Percentiles rank a stretch among this genome's conserved stretches.
phyloP scores from a whole-genome alignment of 257 asterid genomes.

The Nicotiana noctiflora region DNA sequence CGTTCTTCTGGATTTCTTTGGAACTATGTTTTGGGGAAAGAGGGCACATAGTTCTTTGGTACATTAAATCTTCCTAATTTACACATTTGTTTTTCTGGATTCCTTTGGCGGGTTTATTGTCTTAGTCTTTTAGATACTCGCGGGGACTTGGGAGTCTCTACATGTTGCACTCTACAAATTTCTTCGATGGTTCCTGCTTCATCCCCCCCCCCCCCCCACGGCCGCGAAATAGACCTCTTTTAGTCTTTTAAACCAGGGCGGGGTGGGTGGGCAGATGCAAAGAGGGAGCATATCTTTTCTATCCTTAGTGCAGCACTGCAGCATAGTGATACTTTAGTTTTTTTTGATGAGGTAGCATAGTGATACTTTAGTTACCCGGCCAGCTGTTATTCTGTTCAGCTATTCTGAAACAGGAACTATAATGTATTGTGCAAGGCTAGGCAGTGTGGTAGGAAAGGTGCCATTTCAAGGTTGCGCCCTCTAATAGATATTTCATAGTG shows the following conservation, averaged over 20 bases:
- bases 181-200: neutral
- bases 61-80: neutral
- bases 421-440: neutral
- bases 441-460: neutral
- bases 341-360: neutral
- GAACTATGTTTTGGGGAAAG: neutral
- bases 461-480: neutral
- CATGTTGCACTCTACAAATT: neutral
- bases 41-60: conserved; percentile 1
- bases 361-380: neutral
- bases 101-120: neutral
- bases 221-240: neutral
- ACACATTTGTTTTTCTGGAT: neutral
- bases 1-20: neutral
- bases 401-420: neutral
- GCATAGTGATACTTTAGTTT: no score
- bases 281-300: neutral
- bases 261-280: neutral
- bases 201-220: no score
- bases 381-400: neutral
- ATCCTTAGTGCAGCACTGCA: neutral
- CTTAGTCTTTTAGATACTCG: neutral
- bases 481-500: neutral
- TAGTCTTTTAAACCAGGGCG: neutral
- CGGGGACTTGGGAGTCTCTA: neutral